A percentile compares a stretch with the other conserved stretches of the same genome.
Evolutionary conservation across 2,329 filamentous ascomycete species (phyloP).

Genomic region (Fusarium cicatricum): DNA sequence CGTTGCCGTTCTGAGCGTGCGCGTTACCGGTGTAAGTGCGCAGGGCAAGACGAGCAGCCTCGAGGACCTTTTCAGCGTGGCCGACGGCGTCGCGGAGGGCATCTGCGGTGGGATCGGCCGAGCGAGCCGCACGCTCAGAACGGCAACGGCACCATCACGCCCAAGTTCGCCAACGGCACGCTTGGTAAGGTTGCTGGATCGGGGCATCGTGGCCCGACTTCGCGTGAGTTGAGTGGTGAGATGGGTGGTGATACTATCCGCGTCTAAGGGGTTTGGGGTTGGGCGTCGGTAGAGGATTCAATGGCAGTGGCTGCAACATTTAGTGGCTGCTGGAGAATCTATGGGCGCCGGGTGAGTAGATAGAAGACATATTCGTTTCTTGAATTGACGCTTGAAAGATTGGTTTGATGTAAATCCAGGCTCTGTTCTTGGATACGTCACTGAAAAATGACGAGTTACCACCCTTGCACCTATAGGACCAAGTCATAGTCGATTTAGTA

Average conservation of each 20-base stretch:
- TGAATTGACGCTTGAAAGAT: background rate
- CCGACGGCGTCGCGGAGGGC: slow-evolving; percentile 54
- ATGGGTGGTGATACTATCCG: slow-evolving; percentile 67
- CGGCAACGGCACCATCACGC: slow-evolving; percentile 19
- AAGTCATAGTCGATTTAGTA: background rate
- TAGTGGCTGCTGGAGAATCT: slow-evolving; percentile 23
- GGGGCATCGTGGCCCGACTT: slow-evolving; percentile 57
- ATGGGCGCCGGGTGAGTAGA: slow-evolving; percentile 5
- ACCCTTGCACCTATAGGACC: background rate
- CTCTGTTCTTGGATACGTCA: slow-evolving; percentile 11
- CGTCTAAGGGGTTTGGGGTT: slow-evolving; percentile 28
- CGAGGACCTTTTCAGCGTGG: slow-evolving; percentile 58
- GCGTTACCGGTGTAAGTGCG: slow-evolving; percentile 46
- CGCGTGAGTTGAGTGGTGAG: slow-evolving; percentile 65
- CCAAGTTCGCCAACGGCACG: slow-evolving; percentile 37
- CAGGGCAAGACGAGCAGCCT: slow-evolving; percentile 55
- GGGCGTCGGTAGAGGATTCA: background rate
- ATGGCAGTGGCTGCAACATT: slow-evolving; percentile 16
- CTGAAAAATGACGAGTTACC: slow-evolving; percentile 1
- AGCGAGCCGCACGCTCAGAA: slow-evolving; percentile 23
- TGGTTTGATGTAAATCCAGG: slow-evolving; percentile 10
- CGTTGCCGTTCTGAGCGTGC: no score
- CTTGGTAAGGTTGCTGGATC: slow-evolving; percentile 37
- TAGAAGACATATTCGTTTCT: slow-evolving; percentile 19
- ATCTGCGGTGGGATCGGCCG: slow-evolving; percentile 51